These are phyloP conservation scores for Aspergillus nanangensis DNA, from an alignment of 495 filamentous ascomycete genomes.

Conservation along the genomic window DNA sequence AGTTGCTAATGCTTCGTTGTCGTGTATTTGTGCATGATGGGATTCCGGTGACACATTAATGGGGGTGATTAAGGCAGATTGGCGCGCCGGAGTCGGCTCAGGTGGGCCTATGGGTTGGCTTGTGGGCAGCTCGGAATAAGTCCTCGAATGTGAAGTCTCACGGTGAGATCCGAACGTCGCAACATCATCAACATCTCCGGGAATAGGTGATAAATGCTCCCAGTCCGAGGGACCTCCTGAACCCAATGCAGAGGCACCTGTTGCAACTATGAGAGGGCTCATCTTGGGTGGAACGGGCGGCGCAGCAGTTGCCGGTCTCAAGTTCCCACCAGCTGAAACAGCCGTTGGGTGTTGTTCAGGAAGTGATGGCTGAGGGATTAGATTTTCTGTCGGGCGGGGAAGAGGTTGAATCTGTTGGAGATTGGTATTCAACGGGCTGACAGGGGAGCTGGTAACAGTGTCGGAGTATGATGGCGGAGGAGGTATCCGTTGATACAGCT, in stretches of 20 bases:
- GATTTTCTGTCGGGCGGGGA: not conserved
- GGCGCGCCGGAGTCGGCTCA: not conserved
- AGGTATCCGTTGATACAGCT: slow-evolving; percentile 19
- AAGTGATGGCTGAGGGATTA: slow-evolving; percentile 12
- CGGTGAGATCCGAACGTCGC: slow-evolving; percentile 21
- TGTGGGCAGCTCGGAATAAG: slow-evolving; percentile 8
- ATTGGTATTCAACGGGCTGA: not conserved
- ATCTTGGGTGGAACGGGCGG: slow-evolving; percentile 21
- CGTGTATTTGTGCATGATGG: slow-evolving; percentile 7
- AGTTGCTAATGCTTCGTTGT: slow-evolving; percentile 15
- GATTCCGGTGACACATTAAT: slow-evolving; percentile 5
- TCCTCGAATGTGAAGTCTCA: slow-evolving; percentile 10
- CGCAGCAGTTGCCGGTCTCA: slow-evolving; percentile 7
- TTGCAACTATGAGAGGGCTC: slow-evolving; percentile 12
- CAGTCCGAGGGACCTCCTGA: slow-evolving; percentile 55
- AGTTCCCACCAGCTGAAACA: slow-evolving; percentile 17
- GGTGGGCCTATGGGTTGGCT: not conserved
- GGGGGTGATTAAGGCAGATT: slow-evolving; percentile 2
- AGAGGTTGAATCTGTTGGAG: slow-evolving; percentile 1
- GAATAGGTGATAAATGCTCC: slow-evolving; percentile 48
- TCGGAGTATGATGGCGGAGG: slow-evolving; percentile 10
- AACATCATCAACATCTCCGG: slow-evolving; percentile 31
- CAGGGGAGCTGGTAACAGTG: slow-evolving; percentile 1
- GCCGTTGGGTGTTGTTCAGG: slow-evolving; percentile 16
- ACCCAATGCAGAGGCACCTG: slow-evolving; percentile 44